Base-by-base conservation (phyloP, 129 eudicot species). In the Lactuca saligna region DNA sequence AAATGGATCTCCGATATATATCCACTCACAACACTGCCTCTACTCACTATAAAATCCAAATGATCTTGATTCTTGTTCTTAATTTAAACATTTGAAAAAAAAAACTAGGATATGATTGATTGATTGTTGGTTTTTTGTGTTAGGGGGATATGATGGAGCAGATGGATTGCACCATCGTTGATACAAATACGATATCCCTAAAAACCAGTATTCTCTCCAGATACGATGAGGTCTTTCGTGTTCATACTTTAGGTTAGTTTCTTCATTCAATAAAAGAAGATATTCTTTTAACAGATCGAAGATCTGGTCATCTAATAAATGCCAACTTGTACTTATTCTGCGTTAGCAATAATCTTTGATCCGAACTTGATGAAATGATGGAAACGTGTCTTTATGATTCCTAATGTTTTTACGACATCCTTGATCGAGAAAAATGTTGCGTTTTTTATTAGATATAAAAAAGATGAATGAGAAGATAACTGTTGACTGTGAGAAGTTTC, bases 381-480 rank as follows among this genome's bases (percentile, higher is more conserved):
- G 20, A 20, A 20, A 20, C 1, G 20, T 20, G 20, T 20, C 20
- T 20, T 20, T 20, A 20, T 20, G 20, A 20, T 20, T 20, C 20
- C 20, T 20, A 20, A 20, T 20, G 20, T 20, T 20, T 20, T 20
- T 20, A 20, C 20, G 1, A 20, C 20, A 20, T 20, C 20, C 20
- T 20, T 20, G 20, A 20, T 20, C 1, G 20, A 20, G 20, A 20
- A 20, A 20, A 20, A 20, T 1, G 20, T 20, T 20, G 20, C 20
- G 60, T 16, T 56, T 6, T 10, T 20, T 17, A 6, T 13, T 62
- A 63, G 68, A 42, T 39, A 16, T 37, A 4, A 11, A 9, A 41
- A 63, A 25, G 68, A 53, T 63, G 34, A 20, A 63, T 3, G 50
- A 62, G 66, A 38, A 62, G 66, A 38, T 62, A 35, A 62, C 29